Evolutionary conservation across 2,329 filamentous ascomycete species (phyloP), one percentile per base, ranked within the genome.

Genomic region (Nigrograna mackinnonii): DNA sequence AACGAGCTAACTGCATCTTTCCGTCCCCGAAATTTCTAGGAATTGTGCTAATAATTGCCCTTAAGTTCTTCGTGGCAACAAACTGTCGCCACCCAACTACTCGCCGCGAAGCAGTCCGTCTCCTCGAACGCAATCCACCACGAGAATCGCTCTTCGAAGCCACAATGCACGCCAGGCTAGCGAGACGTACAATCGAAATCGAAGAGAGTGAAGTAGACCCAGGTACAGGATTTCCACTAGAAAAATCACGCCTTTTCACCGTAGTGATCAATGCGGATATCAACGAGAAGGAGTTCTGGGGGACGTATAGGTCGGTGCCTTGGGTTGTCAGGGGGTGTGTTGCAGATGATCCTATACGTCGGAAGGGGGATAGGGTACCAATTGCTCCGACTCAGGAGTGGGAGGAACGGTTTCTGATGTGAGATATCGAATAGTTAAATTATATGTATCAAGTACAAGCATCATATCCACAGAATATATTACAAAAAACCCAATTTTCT

Each of bases 101-200:
- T 16, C 50, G 55, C 6, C 57, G 57, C 26, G 46, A 54, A 16
- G 48, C 55, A 9, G 36, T 60, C 24, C 16, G 43, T 14, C 44
- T 57, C 9, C 49, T 58, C 6, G 44, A 39, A n/a, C 39, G 40
- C 2, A 50, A 57, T 9, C 45, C 47, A 11, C 57, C 57, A 4
- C 45, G 55, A 4, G 57, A 60, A 38, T 52, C 47, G 1, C 44
- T 58, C 6, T 58, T 50, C 52, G 55, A 60, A 28, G 49, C 49
- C 6, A 17, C 47, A 19, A 48, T 53, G 30, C 52, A 57, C 41
- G 46, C 43, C 4, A 19, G 52, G 2, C 43, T 58, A 1, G 33
- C 39, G 5, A 52, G 40, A 5, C 49, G 57, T 16, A 35, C 49
- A 4, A 51, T 60, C 17, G 47, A 60, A 35, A 48, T 58, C 14